Evolutionary conservation across 1,284 basidiomycete genomes (phyloP).

Genomic region (Laetiporus sulphureus): DNA sequence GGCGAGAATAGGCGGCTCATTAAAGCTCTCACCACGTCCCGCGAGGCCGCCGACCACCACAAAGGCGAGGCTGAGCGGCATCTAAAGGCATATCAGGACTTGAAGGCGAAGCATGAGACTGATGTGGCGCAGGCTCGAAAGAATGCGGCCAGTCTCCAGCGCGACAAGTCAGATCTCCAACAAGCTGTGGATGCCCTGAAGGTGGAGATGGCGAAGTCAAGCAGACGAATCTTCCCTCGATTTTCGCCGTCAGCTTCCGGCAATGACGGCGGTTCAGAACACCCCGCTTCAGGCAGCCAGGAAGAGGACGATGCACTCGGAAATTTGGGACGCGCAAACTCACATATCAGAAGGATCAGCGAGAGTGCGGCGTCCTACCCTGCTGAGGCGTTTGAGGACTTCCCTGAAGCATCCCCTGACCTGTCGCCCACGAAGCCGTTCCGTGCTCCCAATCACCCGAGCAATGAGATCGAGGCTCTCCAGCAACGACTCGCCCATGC

Average conservation of each 20-base stretch:
- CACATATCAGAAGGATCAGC: slow-evolving; percentile 50
- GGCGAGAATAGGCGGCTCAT: slow-evolving; percentile 79
- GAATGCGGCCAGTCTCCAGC: slow-evolving; percentile 78
- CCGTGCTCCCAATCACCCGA: slow-evolving; percentile 63
- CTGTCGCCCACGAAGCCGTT: slow-evolving; percentile 55
- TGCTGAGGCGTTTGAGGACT: slow-evolving; percentile 43
- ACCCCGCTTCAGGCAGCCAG: slow-evolving; percentile 50
- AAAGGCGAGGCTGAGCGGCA: slow-evolving; percentile 84
- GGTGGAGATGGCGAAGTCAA: slow-evolving; percentile 57
- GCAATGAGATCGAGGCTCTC: slow-evolving; percentile 72
- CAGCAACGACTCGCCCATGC: slow-evolving; percentile 78
- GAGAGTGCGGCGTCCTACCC: slow-evolving; percentile 54
- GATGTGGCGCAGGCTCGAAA: slow-evolving; percentile 88
- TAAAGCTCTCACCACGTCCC: slow-evolving; percentile 65
- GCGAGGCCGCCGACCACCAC: slow-evolving; percentile 78
- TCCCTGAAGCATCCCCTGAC: slow-evolving; percentile 49
- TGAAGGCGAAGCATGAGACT: slow-evolving; percentile 89
- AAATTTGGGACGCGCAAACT: slow-evolving; percentile 50
- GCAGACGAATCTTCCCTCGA: slow-evolving; percentile 49
- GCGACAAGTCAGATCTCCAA: slow-evolving; percentile 91
- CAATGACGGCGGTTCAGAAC: slow-evolving; percentile 39
- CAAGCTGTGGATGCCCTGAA: slow-evolving; percentile 72
- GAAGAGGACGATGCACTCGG: slow-evolving; percentile 69
- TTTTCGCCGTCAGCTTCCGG: slow-evolving; percentile 68
- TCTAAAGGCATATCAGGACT: slow-evolving; percentile 57